Base-by-base conservation (phyloP, 805 yeast species). In the Candida sanyiensis region DNA sequence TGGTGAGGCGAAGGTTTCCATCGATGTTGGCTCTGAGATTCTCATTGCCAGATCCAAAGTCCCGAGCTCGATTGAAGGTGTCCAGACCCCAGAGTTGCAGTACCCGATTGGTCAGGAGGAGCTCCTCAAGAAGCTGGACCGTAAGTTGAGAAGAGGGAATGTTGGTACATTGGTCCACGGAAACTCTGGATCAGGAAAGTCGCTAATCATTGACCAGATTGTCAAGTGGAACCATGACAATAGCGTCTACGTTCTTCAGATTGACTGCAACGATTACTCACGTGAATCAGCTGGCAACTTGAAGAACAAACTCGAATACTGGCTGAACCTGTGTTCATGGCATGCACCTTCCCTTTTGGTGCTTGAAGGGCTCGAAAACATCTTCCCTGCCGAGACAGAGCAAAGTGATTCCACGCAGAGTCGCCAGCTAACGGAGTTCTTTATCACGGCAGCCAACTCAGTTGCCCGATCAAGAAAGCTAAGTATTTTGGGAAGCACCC, bases 141-240 rank as follows among this genome's bases (percentile, higher is more conserved):
- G 65, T 7, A 54, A 69, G 0, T 49, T 79, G 3, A 51, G 64
- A 6, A 58, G 69, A 28, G 72, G 72, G 6, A 69, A 67, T 36
- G 56, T 69, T 7, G 85, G 90, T 2, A 63, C 77, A 0, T 61
- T 87, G 38, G 51, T 89, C 0, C 71, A 77, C 48, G 97, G 97
- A 0, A 61, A 78, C 17, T 65, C 84, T 1, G 97, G 96, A 0
- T 73, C 86, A 44, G 97, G 97, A 0, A 90, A 90, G 56, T 65
- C 93, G 0, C 59, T 76, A 2, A 44, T 82, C 3, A 52, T 78
- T 12, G 58, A 66, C 4, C 62, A 69, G 19, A 54, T 83, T 1
- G 50, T 67, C 0, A 42, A 61, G 1, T 49, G 50, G 8, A 51
- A 83, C 6, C 43, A 52, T 7, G 37, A 56, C 1, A 54, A 62